phyloP scores from a whole-genome alignment of 805 yeast species.

The Jamesozyma rosinii region DNA sequence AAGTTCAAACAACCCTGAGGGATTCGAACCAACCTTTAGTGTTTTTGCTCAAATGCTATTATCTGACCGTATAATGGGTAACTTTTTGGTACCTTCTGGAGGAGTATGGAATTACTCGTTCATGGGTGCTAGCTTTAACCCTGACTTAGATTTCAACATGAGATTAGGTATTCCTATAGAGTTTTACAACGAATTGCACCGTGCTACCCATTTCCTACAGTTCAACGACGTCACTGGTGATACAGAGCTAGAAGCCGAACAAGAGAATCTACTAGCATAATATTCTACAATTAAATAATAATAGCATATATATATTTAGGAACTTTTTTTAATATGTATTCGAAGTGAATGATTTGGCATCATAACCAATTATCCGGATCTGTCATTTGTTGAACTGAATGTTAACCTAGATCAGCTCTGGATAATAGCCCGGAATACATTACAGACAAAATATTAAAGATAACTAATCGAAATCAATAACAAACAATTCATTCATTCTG shows the following conservation, averaged over 20 bases:
- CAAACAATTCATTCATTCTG: no score
- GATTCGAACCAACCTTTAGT: slow-evolving; percentile 54
- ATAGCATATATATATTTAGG: not conserved
- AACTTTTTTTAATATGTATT: no score
- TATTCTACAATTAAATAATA: not conserved
- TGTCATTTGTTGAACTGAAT: no score
- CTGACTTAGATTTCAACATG: slow-evolving; percentile 48
- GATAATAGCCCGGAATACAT: no score
- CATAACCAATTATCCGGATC: no score
- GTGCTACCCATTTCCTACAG: slow-evolving; percentile 77
- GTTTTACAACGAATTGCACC: slow-evolving; percentile 77
- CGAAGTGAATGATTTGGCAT: no score
- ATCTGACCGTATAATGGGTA: slow-evolving; percentile 69
- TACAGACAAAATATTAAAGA: no score
- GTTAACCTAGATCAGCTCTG: no score
- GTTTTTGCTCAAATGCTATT: slow-evolving; percentile 58
- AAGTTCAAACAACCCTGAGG: slow-evolving; percentile 50
- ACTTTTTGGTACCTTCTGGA: slow-evolving; percentile 75
- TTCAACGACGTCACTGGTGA: slow-evolving; percentile 58
- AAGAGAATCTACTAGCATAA: slow-evolving; percentile 36
- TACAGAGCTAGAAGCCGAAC: slow-evolving; percentile 52
- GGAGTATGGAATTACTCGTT: slow-evolving; percentile 88
- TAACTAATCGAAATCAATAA: no score
- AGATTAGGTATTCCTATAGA: slow-evolving; percentile 72
- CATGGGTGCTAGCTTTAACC: slow-evolving; percentile 74